phyloP scores from a whole-genome alignment of 805 yeast species.

The Wickerhamomyces subpelliculosus region DNA sequence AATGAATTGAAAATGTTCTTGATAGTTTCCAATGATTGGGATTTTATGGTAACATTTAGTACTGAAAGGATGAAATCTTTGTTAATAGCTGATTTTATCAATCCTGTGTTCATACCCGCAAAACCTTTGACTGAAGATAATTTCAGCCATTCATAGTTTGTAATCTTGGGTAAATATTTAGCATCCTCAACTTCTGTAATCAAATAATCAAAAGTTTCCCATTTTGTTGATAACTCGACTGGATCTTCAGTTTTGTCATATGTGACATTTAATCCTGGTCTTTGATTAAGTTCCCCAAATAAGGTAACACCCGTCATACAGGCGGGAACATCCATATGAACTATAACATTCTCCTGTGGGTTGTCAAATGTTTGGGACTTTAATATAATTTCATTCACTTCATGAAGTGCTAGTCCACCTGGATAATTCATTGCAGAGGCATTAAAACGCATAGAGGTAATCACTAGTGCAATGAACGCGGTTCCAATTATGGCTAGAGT shows the following conservation, averaged over 20 bases:
- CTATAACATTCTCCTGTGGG: conserved; percentile 21
- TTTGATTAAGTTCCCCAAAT: conserved; percentile 53
- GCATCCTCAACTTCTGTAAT: conserved; percentile 30
- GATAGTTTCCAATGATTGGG: conserved; percentile 10
- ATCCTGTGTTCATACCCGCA: conserved; percentile 29
- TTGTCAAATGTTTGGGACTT: conserved; percentile 6
- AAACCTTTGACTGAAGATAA: conserved; percentile 33
- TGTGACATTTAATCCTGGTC: conserved; percentile 21
- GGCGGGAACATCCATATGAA: conserved; percentile 73
- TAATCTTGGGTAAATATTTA: conserved; percentile 17
- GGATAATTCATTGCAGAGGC: conserved; percentile 78
- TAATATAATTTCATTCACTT: conserved; percentile 40
- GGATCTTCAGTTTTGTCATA: conserved; percentile 76
- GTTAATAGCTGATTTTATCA: conserved; percentile 10
- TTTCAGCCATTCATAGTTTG: conserved; percentile 36
- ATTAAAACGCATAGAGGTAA: conserved; percentile 47
- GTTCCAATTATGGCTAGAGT: conserved; percentile 18
- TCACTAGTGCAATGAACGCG: conserved; percentile 26
- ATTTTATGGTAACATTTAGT: conserved; percentile 8
- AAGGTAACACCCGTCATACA: conserved; percentile 85
- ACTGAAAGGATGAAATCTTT: no score
- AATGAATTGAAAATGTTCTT: conserved; percentile 6
- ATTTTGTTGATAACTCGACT: conserved; percentile 28
- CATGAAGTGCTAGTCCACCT: conserved; percentile 69
- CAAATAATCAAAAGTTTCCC: conserved; percentile 46